These are phyloP conservation scores for Rhododendron kiyosumense DNA, from an alignment of 148 eudicot species.

Conservation along the genomic window DNA sequence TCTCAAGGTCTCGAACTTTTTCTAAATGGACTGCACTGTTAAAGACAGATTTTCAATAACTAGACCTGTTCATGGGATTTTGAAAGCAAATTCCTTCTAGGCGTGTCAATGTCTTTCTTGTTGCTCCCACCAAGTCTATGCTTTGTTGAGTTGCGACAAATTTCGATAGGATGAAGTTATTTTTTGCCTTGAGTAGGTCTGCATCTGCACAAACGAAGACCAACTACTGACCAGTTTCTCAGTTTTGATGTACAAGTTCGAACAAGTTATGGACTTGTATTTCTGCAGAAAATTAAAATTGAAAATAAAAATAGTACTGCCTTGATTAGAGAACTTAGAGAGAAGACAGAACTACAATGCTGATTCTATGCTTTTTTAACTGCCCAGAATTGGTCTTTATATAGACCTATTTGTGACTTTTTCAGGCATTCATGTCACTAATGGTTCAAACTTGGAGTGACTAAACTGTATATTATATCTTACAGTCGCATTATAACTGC, in stretches of 20 bases:
- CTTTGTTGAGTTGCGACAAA: background rate
- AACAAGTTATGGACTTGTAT: too few species aligned
- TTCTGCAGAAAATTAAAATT: too few species aligned
- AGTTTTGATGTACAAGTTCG: background rate
- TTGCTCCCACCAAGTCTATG: background rate
- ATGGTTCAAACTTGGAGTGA: too few species aligned
- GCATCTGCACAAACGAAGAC: background rate
- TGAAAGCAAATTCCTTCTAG: background rate
- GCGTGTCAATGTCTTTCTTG: background rate
- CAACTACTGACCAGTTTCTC: background rate
- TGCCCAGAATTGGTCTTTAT: too few species aligned
- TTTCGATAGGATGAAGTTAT: background rate
- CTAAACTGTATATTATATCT: background rate
- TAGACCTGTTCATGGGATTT: background rate
- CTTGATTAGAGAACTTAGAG: background rate
- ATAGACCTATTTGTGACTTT: too few species aligned
- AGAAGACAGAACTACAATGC: background rate
- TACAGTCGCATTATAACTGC: too few species aligned
- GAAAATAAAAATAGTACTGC: background rate
- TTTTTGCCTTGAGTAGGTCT: background rate
- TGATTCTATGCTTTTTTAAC: too few species aligned
- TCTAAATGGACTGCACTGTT: too few species aligned
- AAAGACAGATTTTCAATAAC: background rate
- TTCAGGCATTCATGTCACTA: background rate
- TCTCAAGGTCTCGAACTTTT: constrained; percentile 39